Base-by-base conservation (phyloP, 495 filamentous ascomycete genomes). In the Hapsidospora chrysogenum region DNA sequence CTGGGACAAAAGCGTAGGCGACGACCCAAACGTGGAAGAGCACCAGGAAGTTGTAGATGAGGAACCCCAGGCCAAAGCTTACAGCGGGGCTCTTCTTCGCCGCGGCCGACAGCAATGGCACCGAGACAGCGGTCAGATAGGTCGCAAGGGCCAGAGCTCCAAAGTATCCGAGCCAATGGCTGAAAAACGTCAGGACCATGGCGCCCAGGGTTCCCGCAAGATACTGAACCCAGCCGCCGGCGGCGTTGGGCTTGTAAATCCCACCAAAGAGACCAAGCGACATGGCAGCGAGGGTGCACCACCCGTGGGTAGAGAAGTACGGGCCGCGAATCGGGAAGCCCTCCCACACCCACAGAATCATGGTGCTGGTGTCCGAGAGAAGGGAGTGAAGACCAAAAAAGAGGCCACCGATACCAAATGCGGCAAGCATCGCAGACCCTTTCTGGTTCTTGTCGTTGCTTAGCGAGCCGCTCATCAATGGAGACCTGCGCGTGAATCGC, bases 291-390 rank as follows among this genome's bases (percentile, higher is more conserved):
- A 95, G 74, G 3, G 84, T 92, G 41, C 73, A 70, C 36, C 80
- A 80, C 33, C 84, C 92, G 48, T 99, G 85, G 15, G 85, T 81
- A 31, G 73, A 85, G 35, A 86, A 76, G 29, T 94, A 70, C 3
- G 92, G 92, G 3, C 92, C 92, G 31, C 80, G 71, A 33, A 95
- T 71, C 26, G 92, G 92, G 46, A 81, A 96, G 13, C 92, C 92
- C 41, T 94, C 85, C 92, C 92, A 99, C n/a, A 81, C 83, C 92
- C 92, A 99, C 17, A 84, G 66, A 40, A 96, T 94, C 85, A 96
- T 96, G 20, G 92, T 99, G 58, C 89, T 95, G 0, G 86, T 95
- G 50, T 99, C 92, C 0, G 89, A 92, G 17, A 99, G 66, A 10
- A 96, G 67, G 2, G 85, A 94, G 48, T 95, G 86, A 48, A 96